Evolutionary conservation across 192 early-diverging fungal species (phyloP), one percentile per base, ranked within the genome.

Genomic region (Oehlia diaphana): DNA sequence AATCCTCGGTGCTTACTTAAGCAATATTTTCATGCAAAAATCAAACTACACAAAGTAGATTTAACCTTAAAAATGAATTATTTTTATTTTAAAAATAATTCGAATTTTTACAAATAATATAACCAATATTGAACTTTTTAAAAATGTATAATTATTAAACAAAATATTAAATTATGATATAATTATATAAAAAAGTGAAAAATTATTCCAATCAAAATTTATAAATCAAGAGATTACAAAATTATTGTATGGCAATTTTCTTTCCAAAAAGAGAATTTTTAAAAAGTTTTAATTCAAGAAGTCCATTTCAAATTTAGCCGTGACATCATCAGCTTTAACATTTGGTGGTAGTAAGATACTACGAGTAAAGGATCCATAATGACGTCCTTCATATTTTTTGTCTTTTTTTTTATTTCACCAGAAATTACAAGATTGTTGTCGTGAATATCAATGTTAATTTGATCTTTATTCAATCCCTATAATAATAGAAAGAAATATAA

Each of bases 291-390:
- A 92, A 70, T 77, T 86, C 80, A 37, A 92, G 79, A 21, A 91
- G 81, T 19, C 91, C 91, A 72, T 92, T 79, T 91, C 76, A 62
- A 87, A 84, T 37, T 83, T 89, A 63, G 91, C 90, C 31, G 78
- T 47, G 26, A 90, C 87, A 5, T 86, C 81, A 14, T 87, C 85
- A 14, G 72, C 58, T 23, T 88, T 83, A 33, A 86, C 83, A 74
- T 84, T 84, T 2, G 72, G 44, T 9, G 91, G 89, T 28, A 92
- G 81, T 16, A 82, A 72, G 63, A 92, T 75, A 19, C 68, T 80
- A 47, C 89, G 87, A 4, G 80, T 80, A 80, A 86, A 92, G 63
- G 62, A 82, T 26, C 90, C 90, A 66, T 79, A 85, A 61, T 76
- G 80, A 37, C 91, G 84, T 81, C 90, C 91, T 42, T 81, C 83